These are phyloP conservation scores for Fraxinus greggii DNA, from an alignment of 305 asterid genomes.

Conservation along the genomic window DNA sequence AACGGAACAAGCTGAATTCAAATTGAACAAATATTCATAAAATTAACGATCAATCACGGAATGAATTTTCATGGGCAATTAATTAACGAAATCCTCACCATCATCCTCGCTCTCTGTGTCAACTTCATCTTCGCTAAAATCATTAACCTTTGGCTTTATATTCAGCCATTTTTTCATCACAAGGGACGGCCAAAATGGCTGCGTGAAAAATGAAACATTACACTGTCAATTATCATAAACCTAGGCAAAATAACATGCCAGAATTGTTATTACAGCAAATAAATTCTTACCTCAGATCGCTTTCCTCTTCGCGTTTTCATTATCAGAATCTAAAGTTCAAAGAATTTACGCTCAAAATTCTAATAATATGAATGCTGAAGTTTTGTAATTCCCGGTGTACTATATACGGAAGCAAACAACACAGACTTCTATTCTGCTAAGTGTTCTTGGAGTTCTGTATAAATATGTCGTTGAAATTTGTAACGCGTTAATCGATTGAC, in stretches of 20 bases:
- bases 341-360: conserved; percentile 23
- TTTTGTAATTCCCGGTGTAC: conserved; percentile 6
- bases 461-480: not conserved
- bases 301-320: conserved; percentile 56
- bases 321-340: conserved; percentile 8
- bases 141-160: conserved; percentile 65
- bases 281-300: conserved; percentile 53
- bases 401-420: conserved; percentile 3
- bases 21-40: not conserved
- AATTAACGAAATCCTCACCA: conserved; percentile 37
- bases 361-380: conserved; percentile 26
- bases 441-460: not conserved
- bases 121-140: conserved; percentile 90
- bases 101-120: conserved; percentile 96
- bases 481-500: conserved; percentile 29
- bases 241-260: conserved; percentile 17
- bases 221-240: not conserved
- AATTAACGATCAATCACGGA: not conserved
- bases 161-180: conserved; percentile 96
- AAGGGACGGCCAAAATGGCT: conserved; percentile 87
- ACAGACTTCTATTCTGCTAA: not conserved
- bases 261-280: not conserved
- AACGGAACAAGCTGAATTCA: conserved; percentile 45
- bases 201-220: conserved; percentile 14
- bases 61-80: not conserved